Base-by-base conservation (phyloP, 2,329 filamentous ascomycete genomes). In the Westerdykella aurantiaca region DNA sequence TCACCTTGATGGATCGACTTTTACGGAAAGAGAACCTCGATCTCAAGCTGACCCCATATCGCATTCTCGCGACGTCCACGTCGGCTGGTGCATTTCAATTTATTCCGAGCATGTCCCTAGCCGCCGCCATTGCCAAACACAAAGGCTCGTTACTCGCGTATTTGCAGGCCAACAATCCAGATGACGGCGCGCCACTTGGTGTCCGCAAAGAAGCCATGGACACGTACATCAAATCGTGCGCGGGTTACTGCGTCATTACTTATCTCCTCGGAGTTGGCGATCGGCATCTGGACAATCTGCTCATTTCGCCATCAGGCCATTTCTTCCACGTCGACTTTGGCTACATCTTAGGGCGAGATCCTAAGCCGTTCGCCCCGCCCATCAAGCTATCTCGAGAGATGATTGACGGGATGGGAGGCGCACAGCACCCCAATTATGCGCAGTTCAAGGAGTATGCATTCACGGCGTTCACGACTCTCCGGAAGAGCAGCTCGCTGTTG, bases 311-410 rank as follows among this genome's bases (percentile, higher is more conserved):
- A 1, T 85, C 90, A 54, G 93, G 81, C 4, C 88, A 94, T 68
- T 98, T 98, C 74, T 96, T 98, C 77, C 93, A 98, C 65, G 90
- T 91, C 23, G 93, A 98, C 67, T 98, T 98, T 59, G 93, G 94
- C 34, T 98, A 95, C 69, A 98, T 98, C 49, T 83, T 98, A 1
- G 93, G 93, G 14, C 86, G 93, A 34, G 93, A 98, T 56, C 93
- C 93, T 0, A 98, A 98, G 63, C 93, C 93, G 0, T 97, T 98
- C 62, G 91, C 93, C 0, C 93, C 93, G 0, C 82, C 91, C 41
- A 95, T 98, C 84, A 98, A 98, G 68, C 80, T 98, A 7, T 91
- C 86, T 61, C 91, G 90, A 56, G 91, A 98, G 63, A 98, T 98
- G 93, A 88, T 97, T 3, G 93, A 98, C 60, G 93, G 90, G 50